Base-by-base conservation (phyloP, 1,139 yeast species). In the Zygosaccharomyces pseudobailii region DNA sequence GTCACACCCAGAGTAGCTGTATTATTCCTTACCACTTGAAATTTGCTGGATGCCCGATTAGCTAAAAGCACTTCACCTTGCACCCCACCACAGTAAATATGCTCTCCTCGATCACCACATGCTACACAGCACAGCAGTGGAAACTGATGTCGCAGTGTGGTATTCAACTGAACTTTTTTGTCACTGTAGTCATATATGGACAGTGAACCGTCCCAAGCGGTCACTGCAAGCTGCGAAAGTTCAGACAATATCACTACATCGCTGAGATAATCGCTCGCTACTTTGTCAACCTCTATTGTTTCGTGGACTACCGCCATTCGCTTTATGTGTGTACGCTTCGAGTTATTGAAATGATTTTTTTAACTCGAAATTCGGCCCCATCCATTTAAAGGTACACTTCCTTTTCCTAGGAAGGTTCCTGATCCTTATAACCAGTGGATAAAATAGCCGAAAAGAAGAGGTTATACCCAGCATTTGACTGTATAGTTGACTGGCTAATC, bases 151-250 rank as follows among this genome's bases (percentile, higher is more conserved):
- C 45, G 39, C 35, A 57, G 35, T 19, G 50, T 43, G 19, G 47
- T 46, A 10, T 49, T 35, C 39, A 61, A 52, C 46, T 17, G 36
- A 42, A 21, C 30, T 40, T n/a, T 39, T 41, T 6, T 43, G 41
- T 42, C 34, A 38, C 32, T 25, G 20, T 51, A 45, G 25, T 52
- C 53, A 39, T 57, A 62, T 17, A 61, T 27, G 5, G 57, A 48
- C 10, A 62, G 19, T 6, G 58, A 46, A 6, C 68, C 67, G 46
- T 63, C 67, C 67, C 67, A 64, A 3, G 61, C 49, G 3, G 63
- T 55, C 3, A 58, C 59, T 4, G 56, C 43, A 6, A 63, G 40
- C 42, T 53, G 52, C 9, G 47, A 35, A 7, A 36, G 46, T 9
- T 46, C 50, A 6, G 44, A 43, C 5, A 54, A 35, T 5, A 60